phyloP scores from a whole-genome alignment of 1,284 basidiomycete genomes.

The Fomitopsis pinicola region DNA sequence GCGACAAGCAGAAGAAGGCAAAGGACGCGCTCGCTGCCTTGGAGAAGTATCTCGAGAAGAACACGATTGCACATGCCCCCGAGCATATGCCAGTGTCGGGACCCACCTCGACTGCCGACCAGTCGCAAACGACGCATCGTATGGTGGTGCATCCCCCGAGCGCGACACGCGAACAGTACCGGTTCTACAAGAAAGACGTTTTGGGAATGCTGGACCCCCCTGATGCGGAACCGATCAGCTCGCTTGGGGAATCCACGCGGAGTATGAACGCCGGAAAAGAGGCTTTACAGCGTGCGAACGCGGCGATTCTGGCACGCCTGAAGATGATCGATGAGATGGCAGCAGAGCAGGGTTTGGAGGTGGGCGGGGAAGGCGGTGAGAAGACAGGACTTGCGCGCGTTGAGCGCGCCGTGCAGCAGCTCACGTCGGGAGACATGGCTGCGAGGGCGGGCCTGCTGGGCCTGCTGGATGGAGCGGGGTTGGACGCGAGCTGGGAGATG shows the following conservation, averaged over 20 bases:
- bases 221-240: not conserved
- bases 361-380: slow-evolving; percentile 39
- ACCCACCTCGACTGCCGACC: not conserved
- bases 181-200: slow-evolving; percentile 35
- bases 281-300: slow-evolving; percentile 38
- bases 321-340: slow-evolving; percentile 46
- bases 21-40: slow-evolving; percentile 46
- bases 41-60: slow-evolving; percentile 48
- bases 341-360: slow-evolving; percentile 35
- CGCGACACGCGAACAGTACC: slow-evolving; percentile 36
- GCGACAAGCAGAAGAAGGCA: slow-evolving; percentile 52
- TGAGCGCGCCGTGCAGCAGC: slow-evolving; percentile 41
- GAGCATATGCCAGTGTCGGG: not conserved
- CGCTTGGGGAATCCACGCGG: not conserved
- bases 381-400: slow-evolving; percentile 46
- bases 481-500: slow-evolving; percentile 10
- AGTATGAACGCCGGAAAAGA: slow-evolving; percentile 16
- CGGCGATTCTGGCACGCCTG: slow-evolving; percentile 47
- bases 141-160: slow-evolving; percentile 34
- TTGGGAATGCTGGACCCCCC: slow-evolving; percentile 28
- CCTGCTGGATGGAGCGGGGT: slow-evolving; percentile 40
- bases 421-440: slow-evolving; percentile 8
- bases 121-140: slow-evolving; percentile 27
- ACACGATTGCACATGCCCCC: slow-evolving; percentile 18
- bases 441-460: slow-evolving; percentile 35